These are phyloP conservation scores for Exophiala bonariae DNA, from an alignment of 2,329 filamentous ascomycete species.

Conservation along the genomic window DNA sequence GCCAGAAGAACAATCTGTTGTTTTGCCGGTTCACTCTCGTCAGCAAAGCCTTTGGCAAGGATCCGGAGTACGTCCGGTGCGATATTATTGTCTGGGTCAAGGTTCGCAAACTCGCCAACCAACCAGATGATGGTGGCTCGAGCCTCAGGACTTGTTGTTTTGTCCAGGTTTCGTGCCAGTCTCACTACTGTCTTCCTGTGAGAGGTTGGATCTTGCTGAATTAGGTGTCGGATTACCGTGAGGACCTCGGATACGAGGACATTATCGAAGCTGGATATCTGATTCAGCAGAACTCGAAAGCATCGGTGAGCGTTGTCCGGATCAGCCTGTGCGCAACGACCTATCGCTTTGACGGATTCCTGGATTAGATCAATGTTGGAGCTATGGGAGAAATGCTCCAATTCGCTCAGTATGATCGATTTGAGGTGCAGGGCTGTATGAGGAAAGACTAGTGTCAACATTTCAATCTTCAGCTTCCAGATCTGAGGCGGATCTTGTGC, in stretches of 20 bases:
- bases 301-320: constrained; percentile 69
- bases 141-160: constrained; percentile 81
- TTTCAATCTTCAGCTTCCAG: constrained; percentile 88
- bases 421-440: constrained; percentile 74
- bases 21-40: constrained; percentile 83
- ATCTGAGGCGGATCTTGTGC: constrained; percentile 76
- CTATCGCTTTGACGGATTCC: constrained; percentile 89
- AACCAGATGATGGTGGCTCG: constrained; percentile 96
- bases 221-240: constrained; percentile 92
- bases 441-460: constrained; percentile 88
- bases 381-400: constrained; percentile 86
- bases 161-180: constrained; percentile 87
- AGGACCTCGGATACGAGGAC: constrained; percentile 84
- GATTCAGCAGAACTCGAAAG: constrained; percentile 76
- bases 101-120: constrained; percentile 86
- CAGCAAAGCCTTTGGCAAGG: constrained; percentile 77
- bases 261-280: constrained; percentile 85
- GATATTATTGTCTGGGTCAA: constrained; percentile 80
- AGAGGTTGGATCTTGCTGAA: constrained; percentile 80
- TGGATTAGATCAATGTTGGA: constrained; percentile 75
- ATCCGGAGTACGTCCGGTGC: constrained; percentile 90
- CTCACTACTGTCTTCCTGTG: constrained; percentile 85
- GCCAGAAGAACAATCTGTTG: constrained; percentile 88
- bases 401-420: constrained; percentile 83
- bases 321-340: constrained; percentile 77